Evolutionary conservation across 192 early-diverging fungal genomes (phyloP).

Genomic region (Chytriomyces confervae): DNA sequence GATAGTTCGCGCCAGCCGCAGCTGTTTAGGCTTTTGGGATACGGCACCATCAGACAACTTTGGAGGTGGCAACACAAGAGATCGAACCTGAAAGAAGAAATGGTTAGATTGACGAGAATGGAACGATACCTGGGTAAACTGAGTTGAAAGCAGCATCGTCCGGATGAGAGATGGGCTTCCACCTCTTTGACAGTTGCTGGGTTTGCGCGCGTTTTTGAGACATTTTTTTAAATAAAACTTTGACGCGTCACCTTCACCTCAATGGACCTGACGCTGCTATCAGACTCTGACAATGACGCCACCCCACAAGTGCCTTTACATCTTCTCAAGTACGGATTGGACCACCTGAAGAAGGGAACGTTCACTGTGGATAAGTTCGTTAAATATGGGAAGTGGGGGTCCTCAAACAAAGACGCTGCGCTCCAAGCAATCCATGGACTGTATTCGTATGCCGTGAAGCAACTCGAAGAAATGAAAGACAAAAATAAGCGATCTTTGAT

Average conservation of each 20-base stretch:
- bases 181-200: not conserved
- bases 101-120: not conserved
- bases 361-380: conserved; percentile 1
- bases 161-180: not conserved
- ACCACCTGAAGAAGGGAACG: conserved; percentile 13
- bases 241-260: not conserved
- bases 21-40: conserved; percentile 21
- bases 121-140: not conserved
- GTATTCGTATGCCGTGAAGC: conserved; percentile 8
- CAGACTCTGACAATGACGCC: conserved; percentile 5
- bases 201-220: not conserved
- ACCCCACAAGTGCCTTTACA: not conserved
- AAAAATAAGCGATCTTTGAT: not conserved
- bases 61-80: not conserved
- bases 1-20: conserved; percentile 21
- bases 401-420: conserved; percentile 1
- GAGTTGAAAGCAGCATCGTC: not conserved
- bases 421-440: not conserved
- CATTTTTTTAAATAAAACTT: not conserved
- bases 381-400: conserved; percentile 13
- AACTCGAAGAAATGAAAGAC: conserved; percentile 1
- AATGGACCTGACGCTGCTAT: not conserved
- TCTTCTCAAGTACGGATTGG: conserved; percentile 4
- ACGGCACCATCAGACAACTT: conserved; percentile 19
- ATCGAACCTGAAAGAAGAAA: not conserved